Base-by-base conservation (phyloP, 2,329 filamentous ascomycete species). In the Periconia macrospinosa region DNA sequence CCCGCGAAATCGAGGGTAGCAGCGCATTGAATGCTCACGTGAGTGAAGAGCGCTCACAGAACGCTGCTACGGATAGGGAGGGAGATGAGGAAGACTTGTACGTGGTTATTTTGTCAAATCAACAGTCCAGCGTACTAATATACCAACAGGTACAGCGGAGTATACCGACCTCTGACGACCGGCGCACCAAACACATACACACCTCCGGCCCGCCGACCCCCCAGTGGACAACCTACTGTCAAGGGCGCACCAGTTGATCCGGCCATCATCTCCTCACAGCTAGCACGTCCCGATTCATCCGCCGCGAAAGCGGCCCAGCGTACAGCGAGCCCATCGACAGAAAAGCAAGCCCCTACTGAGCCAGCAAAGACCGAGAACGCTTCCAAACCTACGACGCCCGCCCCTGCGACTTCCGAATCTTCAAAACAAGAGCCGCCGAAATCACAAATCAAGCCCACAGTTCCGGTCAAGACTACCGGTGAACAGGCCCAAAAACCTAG, bases 71-170 rank as follows among this genome's bases (percentile, higher is more conserved):
- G 49, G 86, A 86, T 48, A 86, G 83, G 53, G 87, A 85, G 14
- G 75, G 83, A 27, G 91, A 96, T 60, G 94, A 99, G 75, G 94
- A 99, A 77, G 92, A 95, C 70, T 97, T 94, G 86, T 92, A 81
- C 64, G 84, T 72, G 20, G 33, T 17, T 14, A 37, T 45, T 40
- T 9, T 15, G n/a, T 23, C 57, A 30, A 45, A 13, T 30, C 46
- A 37, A 23, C 19, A 15, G 9, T 6, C 13, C 20, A 35, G 27
- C 17, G 33, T 54, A 15, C 55, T 67, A 47, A 61, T 55, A 45
- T 56, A 56, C 27, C 47, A 46, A 50, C 58, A 91, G 88, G 71
- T 97, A 97, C 76, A 97, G 92, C 69, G 93, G 93, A 70, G 94
- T 99, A 51, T 88, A 88, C 57, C 87, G 93, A 6, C 83, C 88